Evolutionary conservation across 2,329 filamentous ascomycete genomes (phyloP), one percentile per base, ranked within the genome.

Genomic region (Didymella glomerata): DNA sequence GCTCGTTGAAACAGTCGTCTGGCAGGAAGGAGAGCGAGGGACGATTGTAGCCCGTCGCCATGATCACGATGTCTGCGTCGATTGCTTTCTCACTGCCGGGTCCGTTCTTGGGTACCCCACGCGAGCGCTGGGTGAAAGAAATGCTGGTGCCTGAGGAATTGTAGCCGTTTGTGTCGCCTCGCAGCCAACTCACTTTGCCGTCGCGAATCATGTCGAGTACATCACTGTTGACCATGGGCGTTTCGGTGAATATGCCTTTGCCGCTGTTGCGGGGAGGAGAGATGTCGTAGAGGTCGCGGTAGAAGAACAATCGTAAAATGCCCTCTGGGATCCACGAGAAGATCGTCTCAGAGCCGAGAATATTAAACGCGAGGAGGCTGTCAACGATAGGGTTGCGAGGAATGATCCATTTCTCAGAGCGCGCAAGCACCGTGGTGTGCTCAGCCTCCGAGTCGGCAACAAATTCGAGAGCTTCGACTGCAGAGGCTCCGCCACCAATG

Each of bases 381-480:
- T 96, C 88, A 49, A 95, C 82, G 42, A 95, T 48, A 0, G 90
- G 81, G 65, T 96, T 95, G 9, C 92, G 85, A 0, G 92, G 92
- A 51, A 94, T 93, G 62, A 95, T 91, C 91, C 91, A 94, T 75
- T 94, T 95, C 68, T 94, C 91, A 14, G 87, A 90, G 44, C 92
- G 84, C 0, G 91, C 87, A 10, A 96, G 83, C 28, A 96, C 88
- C 56, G 87, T 88, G 0, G 89, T 88, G 68, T 91, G 87, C 8
- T 81, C 79, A 0, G 91, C 91, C 4, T 87, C 83, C 41, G 87
- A 84, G 13, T 85, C 80, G 11, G 88, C 85, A 1, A 90, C 90
- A 67, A 92, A 96, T 70, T 96, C 91, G 25, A 96, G 82, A 0
- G 90, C 91, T 74, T 96, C 91, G 4, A 96, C 88, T 2, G 91